A percentile compares a stretch with the other conserved stretches of the same genome.
Evolutionary conservation across 129 eudicot genomes (phyloP).

Genomic region (Pulicaria dysenterica): DNA sequence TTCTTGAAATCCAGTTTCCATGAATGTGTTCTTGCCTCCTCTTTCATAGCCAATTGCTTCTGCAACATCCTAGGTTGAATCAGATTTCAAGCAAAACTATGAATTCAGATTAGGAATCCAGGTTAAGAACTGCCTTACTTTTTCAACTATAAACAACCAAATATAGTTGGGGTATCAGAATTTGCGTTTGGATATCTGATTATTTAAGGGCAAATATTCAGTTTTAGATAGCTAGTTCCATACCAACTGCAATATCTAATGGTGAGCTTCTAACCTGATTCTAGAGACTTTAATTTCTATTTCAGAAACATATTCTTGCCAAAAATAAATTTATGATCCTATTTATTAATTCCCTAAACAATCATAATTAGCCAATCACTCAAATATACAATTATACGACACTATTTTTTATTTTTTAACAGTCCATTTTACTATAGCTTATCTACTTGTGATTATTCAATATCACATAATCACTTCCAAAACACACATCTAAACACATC

Average conservation of each 20-base stretch:
- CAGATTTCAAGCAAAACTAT: background rate
- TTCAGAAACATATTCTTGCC: no score
- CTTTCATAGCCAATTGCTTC: conserved; percentile 26
- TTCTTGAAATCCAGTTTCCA: conserved; percentile 24
- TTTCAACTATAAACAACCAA: background rate
- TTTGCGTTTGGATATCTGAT: background rate
- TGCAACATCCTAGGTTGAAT: conserved; percentile 19
- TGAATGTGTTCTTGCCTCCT: conserved; percentile 19
- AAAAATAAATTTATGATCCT: no score
- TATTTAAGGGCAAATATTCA: background rate
- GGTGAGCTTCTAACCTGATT: no score
- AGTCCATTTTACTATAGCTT: background rate
- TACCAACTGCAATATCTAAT: background rate
- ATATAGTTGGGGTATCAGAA: background rate
- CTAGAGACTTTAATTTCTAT: no score
- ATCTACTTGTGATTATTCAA: no score
- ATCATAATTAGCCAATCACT: background rate
- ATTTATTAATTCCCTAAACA: background rate
- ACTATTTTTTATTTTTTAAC: background rate
- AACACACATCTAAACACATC: background rate
- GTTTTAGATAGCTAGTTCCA: background rate
- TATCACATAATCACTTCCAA: background rate
- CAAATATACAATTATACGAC: background rate
- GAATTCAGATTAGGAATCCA: background rate
- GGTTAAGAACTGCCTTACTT: background rate